phyloP scores from a whole-genome alignment of 306 rosid species.

The Quercus suber region DNA sequence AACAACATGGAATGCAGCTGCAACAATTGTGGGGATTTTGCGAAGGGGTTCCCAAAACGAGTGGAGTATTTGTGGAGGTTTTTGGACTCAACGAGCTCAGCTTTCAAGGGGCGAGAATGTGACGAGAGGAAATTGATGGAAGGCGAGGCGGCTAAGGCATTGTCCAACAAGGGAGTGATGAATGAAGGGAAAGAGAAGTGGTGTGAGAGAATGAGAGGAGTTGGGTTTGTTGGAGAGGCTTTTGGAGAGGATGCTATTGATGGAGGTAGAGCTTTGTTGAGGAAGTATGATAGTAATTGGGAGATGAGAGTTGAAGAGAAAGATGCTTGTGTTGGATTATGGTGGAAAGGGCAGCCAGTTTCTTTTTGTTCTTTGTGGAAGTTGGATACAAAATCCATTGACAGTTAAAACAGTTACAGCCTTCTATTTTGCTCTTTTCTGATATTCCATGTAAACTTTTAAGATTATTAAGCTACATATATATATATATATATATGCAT shows the following conservation, averaged over 20 bases:
- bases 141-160: slow-evolving; percentile 79
- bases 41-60: slow-evolving; percentile 44
- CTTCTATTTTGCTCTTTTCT: background rate
- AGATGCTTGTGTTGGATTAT: slow-evolving; percentile 52
- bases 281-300: slow-evolving; percentile 84
- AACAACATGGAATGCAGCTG: slow-evolving; percentile 83
- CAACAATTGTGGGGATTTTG: slow-evolving; percentile 62
- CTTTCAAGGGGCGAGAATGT: slow-evolving; percentile 77
- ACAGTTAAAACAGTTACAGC: slow-evolving; percentile 2
- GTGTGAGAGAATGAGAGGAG: slow-evolving; percentile 74
- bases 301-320: slow-evolving; percentile 76
- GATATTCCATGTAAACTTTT: background rate
- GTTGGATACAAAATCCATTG: slow-evolving; percentile 21
- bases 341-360: slow-evolving; percentile 87
- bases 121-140: slow-evolving; percentile 87
- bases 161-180: slow-evolving; percentile 64
- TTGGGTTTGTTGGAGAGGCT: slow-evolving; percentile 52
- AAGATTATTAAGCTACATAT: background rate
- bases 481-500: background rate
- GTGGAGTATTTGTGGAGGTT: slow-evolving; percentile 81
- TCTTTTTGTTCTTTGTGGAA: slow-evolving; percentile 85
- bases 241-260: slow-evolving; percentile 71
- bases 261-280: slow-evolving; percentile 71
- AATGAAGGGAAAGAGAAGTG: slow-evolving; percentile 78
- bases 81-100: slow-evolving; percentile 73